Conservation (phyloP, 140 eudicot species). For the Anethum foeniculum region DNA sequence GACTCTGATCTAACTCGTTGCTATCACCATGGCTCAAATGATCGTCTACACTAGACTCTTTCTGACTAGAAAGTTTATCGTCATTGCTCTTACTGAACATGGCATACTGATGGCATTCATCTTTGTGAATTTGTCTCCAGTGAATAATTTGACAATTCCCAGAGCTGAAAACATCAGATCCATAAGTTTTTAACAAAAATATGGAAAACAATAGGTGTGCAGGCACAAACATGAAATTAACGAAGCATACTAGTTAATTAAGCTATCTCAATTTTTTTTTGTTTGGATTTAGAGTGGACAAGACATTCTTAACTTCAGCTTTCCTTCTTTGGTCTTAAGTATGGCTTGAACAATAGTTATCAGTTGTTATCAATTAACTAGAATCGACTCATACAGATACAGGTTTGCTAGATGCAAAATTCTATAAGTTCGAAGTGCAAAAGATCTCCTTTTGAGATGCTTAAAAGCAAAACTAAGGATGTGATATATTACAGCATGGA, state of each 20-base stretch:
- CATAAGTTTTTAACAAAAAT: neutral
- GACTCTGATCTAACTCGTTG: constrained; percentile 24
- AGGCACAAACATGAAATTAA: neutral
- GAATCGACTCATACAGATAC: neutral
- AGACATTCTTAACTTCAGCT: neutral
- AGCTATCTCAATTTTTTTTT: neutral
- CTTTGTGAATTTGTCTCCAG: constrained; percentile 91
- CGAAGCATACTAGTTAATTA: neutral
- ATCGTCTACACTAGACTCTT: constrained; percentile 23
- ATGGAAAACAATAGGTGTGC: neutral
- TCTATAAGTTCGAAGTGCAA: neutral
- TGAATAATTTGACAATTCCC: constrained; percentile 81
- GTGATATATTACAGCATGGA: neutral
- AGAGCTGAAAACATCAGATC: constrained; percentile 44
- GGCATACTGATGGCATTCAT: constrained; percentile 55
- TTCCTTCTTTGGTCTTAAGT: neutral
- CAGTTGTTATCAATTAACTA: neutral
- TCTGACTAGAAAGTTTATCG: constrained; percentile 20
- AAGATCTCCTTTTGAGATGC: neutral
- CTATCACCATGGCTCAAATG: constrained; percentile 18
- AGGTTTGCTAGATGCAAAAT: neutral
- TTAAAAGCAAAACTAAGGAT: neutral
- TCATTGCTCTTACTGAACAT: constrained; percentile 15
- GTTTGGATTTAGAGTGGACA: neutral
- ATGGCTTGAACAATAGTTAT: neutral